Evolutionary conservation across 2,329 filamentous ascomycete species (phyloP).

Genomic region (Thermothelomyces thermophilus): DNA sequence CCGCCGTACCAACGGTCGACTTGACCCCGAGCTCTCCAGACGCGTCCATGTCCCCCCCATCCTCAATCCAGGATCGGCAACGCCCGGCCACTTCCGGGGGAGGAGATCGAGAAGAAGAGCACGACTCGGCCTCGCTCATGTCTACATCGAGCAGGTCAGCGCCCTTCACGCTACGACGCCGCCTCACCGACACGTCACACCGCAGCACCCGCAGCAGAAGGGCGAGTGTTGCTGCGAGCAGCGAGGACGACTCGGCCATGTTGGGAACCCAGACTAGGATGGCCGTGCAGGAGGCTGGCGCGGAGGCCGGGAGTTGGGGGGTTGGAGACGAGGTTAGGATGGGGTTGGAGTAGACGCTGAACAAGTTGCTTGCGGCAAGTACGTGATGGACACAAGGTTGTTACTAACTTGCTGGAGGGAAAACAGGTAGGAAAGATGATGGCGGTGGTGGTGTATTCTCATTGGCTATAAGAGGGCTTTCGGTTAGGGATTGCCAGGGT

Average conservation of each 20-base stretch:
- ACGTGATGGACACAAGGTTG: too few species aligned
- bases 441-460: too few species aligned
- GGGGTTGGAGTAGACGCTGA: slow-evolving; percentile 59
- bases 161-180: slow-evolving; percentile 38
- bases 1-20: slow-evolving; percentile 10
- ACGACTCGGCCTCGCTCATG: slow-evolving; percentile 41
- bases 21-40: slow-evolving; percentile 8
- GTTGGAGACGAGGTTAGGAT: slow-evolving; percentile 80
- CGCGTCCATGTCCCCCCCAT: background rate
- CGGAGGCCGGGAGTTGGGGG: slow-evolving; percentile 61
- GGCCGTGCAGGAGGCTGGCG: slow-evolving; percentile 46
- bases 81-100: background rate
- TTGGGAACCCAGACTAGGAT: slow-evolving; percentile 42
- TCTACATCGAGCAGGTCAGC: slow-evolving; percentile 42
- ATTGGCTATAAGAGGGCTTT: too few species aligned
- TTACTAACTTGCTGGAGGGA: too few species aligned
- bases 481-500: too few species aligned
- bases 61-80: background rate
- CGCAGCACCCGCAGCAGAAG: slow-evolving; percentile 23
- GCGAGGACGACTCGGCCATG: slow-evolving; percentile 35
- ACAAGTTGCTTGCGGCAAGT: too few species aligned
- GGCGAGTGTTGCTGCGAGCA: slow-evolving; percentile 25
- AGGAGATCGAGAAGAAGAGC: slow-evolving; percentile 24
- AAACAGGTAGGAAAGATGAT: too few species aligned
- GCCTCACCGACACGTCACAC: slow-evolving; percentile 24